Evolutionary conservation across 2,329 filamentous ascomycete species (phyloP).

Genomic region (Claviceps purpurea): DNA sequence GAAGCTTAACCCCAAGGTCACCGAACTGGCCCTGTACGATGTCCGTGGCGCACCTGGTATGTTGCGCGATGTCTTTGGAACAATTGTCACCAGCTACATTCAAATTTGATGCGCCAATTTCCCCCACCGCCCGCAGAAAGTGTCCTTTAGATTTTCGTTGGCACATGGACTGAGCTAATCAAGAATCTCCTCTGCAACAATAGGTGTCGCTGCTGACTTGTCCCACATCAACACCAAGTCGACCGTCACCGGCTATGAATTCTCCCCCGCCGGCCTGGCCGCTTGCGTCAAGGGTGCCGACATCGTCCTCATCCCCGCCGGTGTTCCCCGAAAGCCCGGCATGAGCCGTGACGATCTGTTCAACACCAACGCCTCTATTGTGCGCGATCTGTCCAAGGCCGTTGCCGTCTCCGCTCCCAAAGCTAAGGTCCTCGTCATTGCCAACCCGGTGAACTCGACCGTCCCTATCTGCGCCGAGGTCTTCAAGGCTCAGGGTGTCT

Average conservation of each 20-base stretch:
- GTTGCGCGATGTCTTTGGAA: conserved; percentile 19
- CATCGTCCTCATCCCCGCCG: conserved; percentile 93
- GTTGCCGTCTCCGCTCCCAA: conserved; percentile 77
- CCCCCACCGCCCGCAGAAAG: neutral
- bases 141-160: neutral
- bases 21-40: conserved; percentile 92
- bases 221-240: conserved; percentile 99
- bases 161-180: neutral
- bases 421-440: conserved; percentile 93
- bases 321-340: conserved; percentile 97
- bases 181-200: neutral
- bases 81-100: neutral
- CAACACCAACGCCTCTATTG: conserved; percentile 99
- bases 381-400: conserved; percentile 94
- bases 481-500: conserved; percentile 89
- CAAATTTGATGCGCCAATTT: conserved; percentile 6
- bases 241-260: conserved; percentile 78
- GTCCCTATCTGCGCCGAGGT: conserved; percentile 96
- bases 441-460: conserved; percentile 99
- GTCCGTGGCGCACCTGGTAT: conserved; percentile 86
- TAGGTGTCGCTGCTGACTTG: conserved; percentile 95
- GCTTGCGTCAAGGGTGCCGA: conserved; percentile 75
- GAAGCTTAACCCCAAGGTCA: conserved; percentile 95
- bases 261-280: conserved; percentile 61
- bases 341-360: conserved; percentile 99